Evolutionary conservation across 352 stramenopile species (phyloP).

Genomic region (Phytophthora multivora): DNA sequence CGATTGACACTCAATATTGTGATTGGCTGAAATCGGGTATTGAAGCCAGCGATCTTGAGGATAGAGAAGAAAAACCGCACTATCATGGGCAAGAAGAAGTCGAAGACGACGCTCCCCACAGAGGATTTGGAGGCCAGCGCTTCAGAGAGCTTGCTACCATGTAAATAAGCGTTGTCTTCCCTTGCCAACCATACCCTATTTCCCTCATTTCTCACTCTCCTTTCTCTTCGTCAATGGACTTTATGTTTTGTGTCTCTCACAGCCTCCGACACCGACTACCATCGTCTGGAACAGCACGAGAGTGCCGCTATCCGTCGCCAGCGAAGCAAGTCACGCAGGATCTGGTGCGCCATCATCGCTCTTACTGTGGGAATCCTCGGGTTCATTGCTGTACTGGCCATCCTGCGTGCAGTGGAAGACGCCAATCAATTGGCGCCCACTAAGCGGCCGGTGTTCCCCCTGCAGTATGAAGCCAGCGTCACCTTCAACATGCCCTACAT

Average conservation of each 20-base stretch:
- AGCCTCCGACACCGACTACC: slow-evolving; percentile 36
- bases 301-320: slow-evolving; percentile 49
- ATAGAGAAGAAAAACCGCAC: slow-evolving; percentile 14
- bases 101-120: slow-evolving; percentile 46
- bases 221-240: slow-evolving; percentile 6
- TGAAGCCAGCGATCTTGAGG: slow-evolving; percentile 45
- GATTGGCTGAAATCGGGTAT: slow-evolving; percentile 27
- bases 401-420: slow-evolving; percentile 82
- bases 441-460: slow-evolving; percentile 72
- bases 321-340: slow-evolving; percentile 67
- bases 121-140: slow-evolving; percentile 49
- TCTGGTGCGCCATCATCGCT: slow-evolving; percentile 86
- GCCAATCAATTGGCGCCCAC: slow-evolving; percentile 74
- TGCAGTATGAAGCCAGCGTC: slow-evolving; percentile 88
- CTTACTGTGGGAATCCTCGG: slow-evolving; percentile 77
- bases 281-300: slow-evolving; percentile 38
- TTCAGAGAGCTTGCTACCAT: slow-evolving; percentile 54
- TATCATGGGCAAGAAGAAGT: slow-evolving; percentile 70
- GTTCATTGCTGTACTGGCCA: slow-evolving; percentile 83
- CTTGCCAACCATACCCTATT: slow-evolving; percentile 7
- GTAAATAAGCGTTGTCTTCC: slow-evolving; percentile 23
- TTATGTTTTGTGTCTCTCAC: slow-evolving; percentile 6
- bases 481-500: slow-evolving; percentile 91
- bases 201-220: neutral
- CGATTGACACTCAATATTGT: neutral